These are phyloP conservation scores for Pythium catenulatum DNA, from an alignment of 352 stramenopile genomes.

Conservation along the genomic window DNA sequence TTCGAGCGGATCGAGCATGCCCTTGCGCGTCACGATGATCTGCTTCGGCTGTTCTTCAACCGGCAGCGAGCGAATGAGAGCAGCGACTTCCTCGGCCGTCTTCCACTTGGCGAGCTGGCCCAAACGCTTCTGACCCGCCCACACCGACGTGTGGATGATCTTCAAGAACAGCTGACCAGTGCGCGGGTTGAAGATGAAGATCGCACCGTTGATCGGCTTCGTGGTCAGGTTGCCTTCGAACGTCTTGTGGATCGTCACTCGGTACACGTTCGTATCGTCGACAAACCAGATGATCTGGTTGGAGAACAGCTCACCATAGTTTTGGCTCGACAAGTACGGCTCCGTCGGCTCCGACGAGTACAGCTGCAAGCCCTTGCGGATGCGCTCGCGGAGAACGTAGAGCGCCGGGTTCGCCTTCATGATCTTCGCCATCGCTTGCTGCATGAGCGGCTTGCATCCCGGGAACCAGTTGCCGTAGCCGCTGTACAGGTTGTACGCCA, in stretches of 20 bases:
- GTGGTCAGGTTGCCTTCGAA: conserved; percentile 99
- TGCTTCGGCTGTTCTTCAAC: conserved; percentile 99
- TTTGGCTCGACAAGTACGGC: conserved; percentile 99
- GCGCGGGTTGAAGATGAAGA: conserved; percentile 99
- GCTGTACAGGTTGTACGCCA: conserved; percentile 99
- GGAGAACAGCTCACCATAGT: conserved; percentile 99
- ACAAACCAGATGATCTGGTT: conserved; percentile 99
- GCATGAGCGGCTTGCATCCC: conserved; percentile 98
- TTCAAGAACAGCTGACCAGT: conserved; percentile 99
- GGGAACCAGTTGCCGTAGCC: conserved; percentile 99
- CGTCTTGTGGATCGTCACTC: conserved; percentile 99
- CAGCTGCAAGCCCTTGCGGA: conserved; percentile 99
- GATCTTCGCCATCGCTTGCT: conserved; percentile 99
- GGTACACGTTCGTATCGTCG: conserved; percentile 99
- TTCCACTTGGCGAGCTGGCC: conserved; percentile 99
- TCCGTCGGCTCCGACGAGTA: conserved; percentile 99
- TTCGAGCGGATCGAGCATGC: conserved; percentile 99
- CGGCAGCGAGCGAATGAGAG: conserved; percentile 98
- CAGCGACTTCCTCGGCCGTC: conserved; percentile 99
- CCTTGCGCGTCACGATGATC: conserved; percentile 99
- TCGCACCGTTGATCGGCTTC: conserved; percentile 99
- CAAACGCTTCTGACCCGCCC: conserved; percentile 99
- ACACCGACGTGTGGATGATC: conserved; percentile 99
- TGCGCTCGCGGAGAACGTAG: conserved; percentile 99
- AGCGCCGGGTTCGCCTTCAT: conserved; percentile 99